Base-by-base conservation (phyloP, 306 rosid genomes). In the Pterocarpus santalinus region DNA sequence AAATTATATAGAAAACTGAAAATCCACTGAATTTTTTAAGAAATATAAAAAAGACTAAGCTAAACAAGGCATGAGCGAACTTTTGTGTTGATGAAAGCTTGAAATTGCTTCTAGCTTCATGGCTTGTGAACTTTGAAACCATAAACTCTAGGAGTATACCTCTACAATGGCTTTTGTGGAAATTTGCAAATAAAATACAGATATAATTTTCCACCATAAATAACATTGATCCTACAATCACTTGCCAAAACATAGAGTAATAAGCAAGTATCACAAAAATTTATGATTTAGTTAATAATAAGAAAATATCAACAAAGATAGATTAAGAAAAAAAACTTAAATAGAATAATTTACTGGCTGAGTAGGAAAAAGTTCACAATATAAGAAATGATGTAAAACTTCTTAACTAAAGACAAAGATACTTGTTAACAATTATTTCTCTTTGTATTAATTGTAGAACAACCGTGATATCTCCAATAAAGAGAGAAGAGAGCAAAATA, bases 101-200 rank as follows among this genome's bases (percentile, higher is more conserved):
- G 69, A 46, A 79, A 60, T 30, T 80, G 67, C 78, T 34, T 81
- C 68, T 73, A 74, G 56, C 56, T 65, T 91, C 91, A 89, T 7
- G 91, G 88, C 87, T 84, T 92, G 88, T 92, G 91, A 51, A 90
- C 72, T 87, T 92, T 92, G 91, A 88, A 92, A 78, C 97, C 97
- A 38, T 90, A 92, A 73, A 92, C 94, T 89, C 92, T 88, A 15
- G 95, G 97, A 13, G 89, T 88, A 43, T 89, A 92, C 80, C 84
- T 86, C 85, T 86, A 92, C 7, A 79, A 75, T 0, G 92, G 89
- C 82, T 91, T 92, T 75, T 89, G 95, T 12, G 97, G 94, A 74
- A 78, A 77, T 44, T 76, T 65, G 43, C 16, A 34, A 33, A 72
- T 63, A 52, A 69, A 83, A 49, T 46, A 78, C 52, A 28, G 36